Evolutionary conservation across 805 yeast genomes (phyloP).

Genomic region (Saturnispora hagleri): DNA sequence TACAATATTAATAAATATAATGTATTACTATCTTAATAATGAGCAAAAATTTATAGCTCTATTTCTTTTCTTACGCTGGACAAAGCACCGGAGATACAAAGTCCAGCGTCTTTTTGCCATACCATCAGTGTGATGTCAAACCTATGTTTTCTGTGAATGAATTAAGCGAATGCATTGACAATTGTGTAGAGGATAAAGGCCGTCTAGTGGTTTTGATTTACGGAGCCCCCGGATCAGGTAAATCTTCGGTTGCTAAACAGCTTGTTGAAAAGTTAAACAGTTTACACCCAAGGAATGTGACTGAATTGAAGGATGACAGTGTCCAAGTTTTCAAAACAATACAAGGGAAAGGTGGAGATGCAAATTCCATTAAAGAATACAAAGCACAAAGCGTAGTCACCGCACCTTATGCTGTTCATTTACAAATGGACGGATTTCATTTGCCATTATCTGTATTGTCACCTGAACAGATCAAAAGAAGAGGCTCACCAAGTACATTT

Average conservation of each 20-base stretch:
- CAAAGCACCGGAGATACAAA: background rate
- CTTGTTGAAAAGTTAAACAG: slow-evolving; percentile 36
- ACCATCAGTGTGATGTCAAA: background rate
- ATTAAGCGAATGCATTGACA: background rate
- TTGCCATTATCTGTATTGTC: slow-evolving; percentile 40
- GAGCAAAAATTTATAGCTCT: background rate
- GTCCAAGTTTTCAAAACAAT: background rate
- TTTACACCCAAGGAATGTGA: background rate
- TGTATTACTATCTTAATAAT: background rate
- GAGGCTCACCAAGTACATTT: slow-evolving; percentile 87
- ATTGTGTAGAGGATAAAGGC: background rate
- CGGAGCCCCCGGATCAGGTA: slow-evolving; percentile 85
- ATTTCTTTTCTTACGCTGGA: background rate
- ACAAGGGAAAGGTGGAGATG: background rate
- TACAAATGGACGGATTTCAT: slow-evolving; percentile 78
- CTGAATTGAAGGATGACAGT: background rate
- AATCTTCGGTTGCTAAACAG: slow-evolving; percentile 51
- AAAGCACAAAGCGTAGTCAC: background rate
- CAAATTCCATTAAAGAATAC: slow-evolving; percentile 6
- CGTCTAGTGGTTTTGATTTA: slow-evolving; percentile 50
- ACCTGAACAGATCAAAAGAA: slow-evolving; percentile 45
- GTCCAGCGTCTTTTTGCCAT: background rate
- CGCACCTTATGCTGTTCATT: slow-evolving; percentile 32
- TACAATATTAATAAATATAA: background rate
- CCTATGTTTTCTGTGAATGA: background rate